A percentile compares a stretch with the other conserved stretches of the same genome.
Evolutionary conservation across 441 rosid genomes (phyloP).

Genomic region (Theobroma grandiflorum): DNA sequence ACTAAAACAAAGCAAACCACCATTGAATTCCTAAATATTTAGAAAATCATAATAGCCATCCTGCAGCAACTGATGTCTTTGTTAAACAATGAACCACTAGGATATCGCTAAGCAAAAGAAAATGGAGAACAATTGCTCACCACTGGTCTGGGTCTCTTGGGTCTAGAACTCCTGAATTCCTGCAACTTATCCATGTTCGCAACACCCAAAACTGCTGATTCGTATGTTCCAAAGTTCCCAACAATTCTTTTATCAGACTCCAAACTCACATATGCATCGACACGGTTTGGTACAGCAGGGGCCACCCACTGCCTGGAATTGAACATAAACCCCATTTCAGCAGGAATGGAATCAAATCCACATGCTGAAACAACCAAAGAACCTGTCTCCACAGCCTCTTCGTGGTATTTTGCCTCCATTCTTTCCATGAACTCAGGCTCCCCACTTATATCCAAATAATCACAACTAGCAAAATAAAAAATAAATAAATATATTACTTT

Average conservation of each 20-base stretch:
- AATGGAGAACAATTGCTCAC: constrained; percentile 43
- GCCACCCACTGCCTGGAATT: constrained; percentile 81
- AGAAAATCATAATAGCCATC: neutral
- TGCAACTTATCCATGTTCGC: constrained; percentile 64
- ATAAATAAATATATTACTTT: neutral
- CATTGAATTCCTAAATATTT: neutral
- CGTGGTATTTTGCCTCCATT: constrained; percentile 75
- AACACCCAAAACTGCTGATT: constrained; percentile 86
- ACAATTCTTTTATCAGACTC: constrained; percentile 78
- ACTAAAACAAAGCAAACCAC: constrained; percentile 1
- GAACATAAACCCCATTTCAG: constrained; percentile 80
- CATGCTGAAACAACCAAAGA: constrained; percentile 89
- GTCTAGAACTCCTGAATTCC: constrained; percentile 80
- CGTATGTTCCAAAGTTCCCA: constrained; percentile 83
- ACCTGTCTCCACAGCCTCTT: constrained; percentile 67
- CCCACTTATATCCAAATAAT: constrained; percentile 91
- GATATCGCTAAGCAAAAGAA: neutral
- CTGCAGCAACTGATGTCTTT: neutral
- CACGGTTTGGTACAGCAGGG: constrained; percentile 68
- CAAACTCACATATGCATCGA: constrained; percentile 80
- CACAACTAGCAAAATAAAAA: constrained; percentile 52
- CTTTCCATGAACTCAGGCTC: constrained; percentile 96
- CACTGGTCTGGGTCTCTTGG: constrained; percentile 69
- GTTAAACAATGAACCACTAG: neutral
- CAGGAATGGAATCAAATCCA: constrained; percentile 92